Percentiles rank a stretch among this genome's conserved stretches.
phyloP scores from a whole-genome alignment of 1,284 basidiomycete genomes.

The Leccinum olivaceoglutinosum region DNA sequence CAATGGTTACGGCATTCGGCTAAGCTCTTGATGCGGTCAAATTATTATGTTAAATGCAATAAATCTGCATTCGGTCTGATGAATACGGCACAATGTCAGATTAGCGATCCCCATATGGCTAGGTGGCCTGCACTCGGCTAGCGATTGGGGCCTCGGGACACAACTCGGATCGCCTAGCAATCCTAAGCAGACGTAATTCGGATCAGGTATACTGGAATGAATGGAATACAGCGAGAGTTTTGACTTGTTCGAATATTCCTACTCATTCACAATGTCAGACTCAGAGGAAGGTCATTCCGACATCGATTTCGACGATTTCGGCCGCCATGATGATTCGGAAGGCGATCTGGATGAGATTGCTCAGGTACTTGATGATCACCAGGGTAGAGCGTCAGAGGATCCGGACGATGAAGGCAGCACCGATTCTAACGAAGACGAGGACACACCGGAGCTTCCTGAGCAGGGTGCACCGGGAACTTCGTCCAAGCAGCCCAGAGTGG shows the following conservation, averaged over 20 bases:
- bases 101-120: too few species aligned
- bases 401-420: background rate
- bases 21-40: too few species aligned
- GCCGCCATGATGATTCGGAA: background rate
- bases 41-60: too few species aligned
- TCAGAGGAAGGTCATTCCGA: background rate
- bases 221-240: too few species aligned
- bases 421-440: background rate
- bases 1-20: too few species aligned
- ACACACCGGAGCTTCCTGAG: background rate
- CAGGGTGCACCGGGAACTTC: background rate
- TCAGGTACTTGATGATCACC: background rate
- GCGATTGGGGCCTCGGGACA: too few species aligned
- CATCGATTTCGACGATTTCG: background rate
- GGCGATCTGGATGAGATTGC: background rate
- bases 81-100: too few species aligned
- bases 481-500: background rate
- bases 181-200: too few species aligned
- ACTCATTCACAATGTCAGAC: background rate
- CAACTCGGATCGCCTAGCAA: too few species aligned
- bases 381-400: background rate
- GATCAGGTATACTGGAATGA: too few species aligned
- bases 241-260: background rate
- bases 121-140: too few species aligned
- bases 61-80: too few species aligned